Base-by-base conservation (phyloP, 768 basidiomycete species). In the Boletus rubropictus region DNA sequence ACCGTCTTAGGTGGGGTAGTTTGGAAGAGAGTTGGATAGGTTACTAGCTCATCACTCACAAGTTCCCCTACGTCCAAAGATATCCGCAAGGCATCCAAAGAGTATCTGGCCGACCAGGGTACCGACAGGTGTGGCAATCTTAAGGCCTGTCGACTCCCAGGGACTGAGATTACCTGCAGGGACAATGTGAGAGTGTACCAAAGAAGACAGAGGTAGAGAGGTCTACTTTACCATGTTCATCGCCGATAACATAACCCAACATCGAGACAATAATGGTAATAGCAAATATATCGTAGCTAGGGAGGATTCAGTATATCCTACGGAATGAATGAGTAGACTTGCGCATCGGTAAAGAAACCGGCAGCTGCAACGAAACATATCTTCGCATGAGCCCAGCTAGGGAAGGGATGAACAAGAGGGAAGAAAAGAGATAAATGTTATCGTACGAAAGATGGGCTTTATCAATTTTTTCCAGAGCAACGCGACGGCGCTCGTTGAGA, bases 261-360 rank as follows among this genome's bases (percentile, higher is more conserved):
- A 94, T 93, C 0, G 75, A 77, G 0, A 83, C 79, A 0, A 83
- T 84, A 39, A 93, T 87, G 65, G 84, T 89, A 64, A 94, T 91
- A 10, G 88, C 85, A 60, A 94, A 95, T 50, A 92, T 81, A 54
- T 91, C 89, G 56, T 89, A 89, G 28, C 64, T 66, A 31, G 42
- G 32, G 42, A 39, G 27, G 39, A n/a, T 36, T 57, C n/a, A 49
- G 21, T 8, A 21, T 17, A 18, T 32, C 10, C n/a, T 4, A 22
- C 37, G n/a, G 12, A 28, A 31, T 15, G 40, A 32, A 20, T 39
- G 22, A 2, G 68, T n/a, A 10, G 18, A 52, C 76, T 59, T 60
- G 79, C 78, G 84, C 81, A 66, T 87, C 87, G 33, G 91, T 89
- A 76, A 92, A 93, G 77, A 94, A 93, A 21, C 90, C 90, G 14